Conservation (phyloP, 768 basidiomycete genomes). For the Suillus decipiens region DNA sequence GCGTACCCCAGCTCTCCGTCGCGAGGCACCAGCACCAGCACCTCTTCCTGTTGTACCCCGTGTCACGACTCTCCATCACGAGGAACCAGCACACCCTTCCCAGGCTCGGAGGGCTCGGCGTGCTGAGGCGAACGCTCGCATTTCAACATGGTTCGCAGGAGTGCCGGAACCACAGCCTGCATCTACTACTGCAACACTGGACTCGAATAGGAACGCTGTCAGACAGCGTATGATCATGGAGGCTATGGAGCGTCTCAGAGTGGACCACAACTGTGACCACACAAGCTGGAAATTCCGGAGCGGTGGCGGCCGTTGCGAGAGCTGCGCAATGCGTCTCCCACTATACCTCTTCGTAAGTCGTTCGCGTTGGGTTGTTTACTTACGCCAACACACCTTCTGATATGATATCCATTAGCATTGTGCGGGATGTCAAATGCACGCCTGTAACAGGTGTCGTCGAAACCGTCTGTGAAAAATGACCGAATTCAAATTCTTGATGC, state of each 20-base stretch:
- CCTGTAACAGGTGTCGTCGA: conserved; percentile 38
- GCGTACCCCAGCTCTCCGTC: not conserved
- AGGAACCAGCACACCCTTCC: conserved; percentile 7
- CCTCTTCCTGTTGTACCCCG: not conserved
- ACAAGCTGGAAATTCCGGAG: conserved; percentile 44
- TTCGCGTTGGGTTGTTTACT: not conserved
- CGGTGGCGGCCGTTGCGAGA: conserved; percentile 49
- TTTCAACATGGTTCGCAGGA: not conserved
- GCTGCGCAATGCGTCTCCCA: conserved; percentile 42
- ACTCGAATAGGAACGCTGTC: not conserved
- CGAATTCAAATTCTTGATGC: not conserved
- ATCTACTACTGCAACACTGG: not conserved
- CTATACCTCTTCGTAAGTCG: conserved; percentile 51
- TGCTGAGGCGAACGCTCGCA: not conserved
- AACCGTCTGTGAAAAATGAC: conserved; percentile 33
- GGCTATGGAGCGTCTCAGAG: conserved; percentile 42
- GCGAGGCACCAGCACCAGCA: conserved; percentile 10
- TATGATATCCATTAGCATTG: conserved; percentile 30
- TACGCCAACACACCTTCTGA: not conserved
- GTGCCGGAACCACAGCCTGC: conserved; percentile 1
- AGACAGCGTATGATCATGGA: conserved; percentile 29
- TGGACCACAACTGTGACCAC: conserved; percentile 55
- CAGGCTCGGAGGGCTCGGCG: not conserved
- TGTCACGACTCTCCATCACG: not conserved
- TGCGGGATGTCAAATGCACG: conserved; percentile 33